Percentiles rank a stretch among this genome's conserved stretches.
Evolutionary conservation across 305 asterid genomes (phyloP).

Genomic region (Fraxinus floribunda): DNA sequence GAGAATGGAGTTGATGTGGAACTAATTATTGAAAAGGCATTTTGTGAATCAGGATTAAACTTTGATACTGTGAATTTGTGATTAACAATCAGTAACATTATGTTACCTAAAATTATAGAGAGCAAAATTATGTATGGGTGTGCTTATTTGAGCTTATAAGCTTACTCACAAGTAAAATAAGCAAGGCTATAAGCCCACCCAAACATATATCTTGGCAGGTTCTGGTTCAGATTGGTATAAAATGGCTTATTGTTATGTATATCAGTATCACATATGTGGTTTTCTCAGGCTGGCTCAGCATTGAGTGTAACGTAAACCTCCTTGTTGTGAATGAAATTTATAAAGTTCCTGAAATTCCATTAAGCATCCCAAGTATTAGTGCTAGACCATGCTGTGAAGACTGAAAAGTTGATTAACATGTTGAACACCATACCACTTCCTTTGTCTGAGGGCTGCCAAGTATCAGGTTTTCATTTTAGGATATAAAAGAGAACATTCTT

Average conservation of each 20-base stretch:
- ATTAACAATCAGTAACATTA: neutral
- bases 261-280: neutral
- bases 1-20: neutral
- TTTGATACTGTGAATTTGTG: neutral
- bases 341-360: neutral
- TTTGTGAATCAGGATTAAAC: neutral
- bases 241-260: neutral
- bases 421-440: neutral
- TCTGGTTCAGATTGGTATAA: neutral
- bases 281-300: neutral
- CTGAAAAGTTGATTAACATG: neutral
- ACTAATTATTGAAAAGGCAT: neutral
- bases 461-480: neutral
- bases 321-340: conserved; percentile 13
- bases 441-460: neutral
- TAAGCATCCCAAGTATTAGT: neutral
- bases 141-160: neutral
- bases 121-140: neutral
- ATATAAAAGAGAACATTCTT: neutral
- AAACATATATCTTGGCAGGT: neutral
- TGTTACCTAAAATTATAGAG: neutral
- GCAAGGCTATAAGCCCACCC: neutral
- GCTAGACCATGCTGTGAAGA: neutral
- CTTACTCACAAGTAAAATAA: neutral
- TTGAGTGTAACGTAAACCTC: neutral